Base-by-base conservation (phyloP, 768 basidiomycete genomes). In the Pleurotus platypus region DNA sequence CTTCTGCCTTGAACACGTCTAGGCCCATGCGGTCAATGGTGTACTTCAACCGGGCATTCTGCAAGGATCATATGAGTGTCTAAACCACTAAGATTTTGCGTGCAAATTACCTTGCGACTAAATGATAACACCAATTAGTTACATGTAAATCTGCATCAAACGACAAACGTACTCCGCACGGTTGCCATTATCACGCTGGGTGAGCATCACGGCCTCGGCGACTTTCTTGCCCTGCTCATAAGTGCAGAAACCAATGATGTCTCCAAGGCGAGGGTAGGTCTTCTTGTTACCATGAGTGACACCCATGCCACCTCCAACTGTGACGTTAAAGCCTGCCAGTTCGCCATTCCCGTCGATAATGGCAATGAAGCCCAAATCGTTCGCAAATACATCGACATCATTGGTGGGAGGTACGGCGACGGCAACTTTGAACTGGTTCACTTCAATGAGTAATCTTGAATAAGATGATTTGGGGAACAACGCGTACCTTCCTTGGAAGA, bases 261-360 rank as follows among this genome's bases (percentile, higher is more conserved):
- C 87, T 26, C 84, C 94, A 46, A 87, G 71, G 53, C 97, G 88
- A 46, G 97, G 97, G 69, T 98, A 98, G 0, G 97, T 99, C 78
- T 97, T 95, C 79, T 98, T 98, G 80, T 93, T 96, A 35, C 94
- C 94, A 64, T 98, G 96, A 1, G 97, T 98, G 45, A 98, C 97
- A 71, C 97, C 97, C 97, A 99, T 99, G 49, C 97, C 97, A 63
- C 97, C 97, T 57, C 97, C 97, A 45, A 92, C 78, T 13, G 87
- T 73, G 53, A 99, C 94, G 67, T 99, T 97, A 82, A 97, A 99
- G 43, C 97, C 97, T 54, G 80, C 79, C 16, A 99, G 75, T 60
- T 89, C 80, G 50, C 92, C 92, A 20, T 85, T 70, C 57, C 83
- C 75, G 61, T 86, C 83, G 26, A 92, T 83, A 63, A 98, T 92